Conservation (phyloP, 2,329 filamentous ascomycete species). For the Ascochyta rabiei region DNA sequence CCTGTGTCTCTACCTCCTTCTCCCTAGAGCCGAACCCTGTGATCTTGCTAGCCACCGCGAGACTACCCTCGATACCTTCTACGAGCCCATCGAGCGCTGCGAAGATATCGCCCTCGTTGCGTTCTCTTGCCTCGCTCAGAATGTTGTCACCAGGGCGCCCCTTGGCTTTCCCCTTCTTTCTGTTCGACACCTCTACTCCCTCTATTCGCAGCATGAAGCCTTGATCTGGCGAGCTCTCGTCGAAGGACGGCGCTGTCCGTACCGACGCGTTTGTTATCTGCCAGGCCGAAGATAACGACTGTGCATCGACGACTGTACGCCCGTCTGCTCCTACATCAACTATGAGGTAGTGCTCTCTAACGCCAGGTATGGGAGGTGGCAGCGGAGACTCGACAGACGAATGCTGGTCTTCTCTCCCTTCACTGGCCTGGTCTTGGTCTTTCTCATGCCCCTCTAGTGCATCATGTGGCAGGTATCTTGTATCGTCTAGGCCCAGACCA, state of each 20-base stretch:
- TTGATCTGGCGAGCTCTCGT: slow-evolving; percentile 52
- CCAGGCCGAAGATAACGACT: slow-evolving; percentile 78
- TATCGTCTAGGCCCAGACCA: slow-evolving; percentile 56
- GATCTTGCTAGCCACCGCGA: slow-evolving; percentile 46
- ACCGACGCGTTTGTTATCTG: slow-evolving; percentile 64
- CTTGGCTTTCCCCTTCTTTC: slow-evolving; percentile 41
- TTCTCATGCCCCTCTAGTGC: slow-evolving; percentile 28
- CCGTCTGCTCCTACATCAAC: slow-evolving; percentile 58
- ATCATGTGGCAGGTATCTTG: slow-evolving; percentile 45
- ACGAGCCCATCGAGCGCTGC: slow-evolving; percentile 46
- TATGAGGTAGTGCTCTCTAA: slow-evolving; percentile 62
- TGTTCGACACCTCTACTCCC: slow-evolving; percentile 52
- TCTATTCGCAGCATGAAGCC: slow-evolving; percentile 68
- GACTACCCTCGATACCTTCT: slow-evolving; percentile 42
- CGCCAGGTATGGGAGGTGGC: slow-evolving; percentile 54
- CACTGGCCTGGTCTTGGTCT: slow-evolving; percentile 21
- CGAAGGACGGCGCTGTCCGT: slow-evolving; percentile 67
- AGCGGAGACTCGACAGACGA: slow-evolving; percentile 48
- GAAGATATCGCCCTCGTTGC: slow-evolving; percentile 43
- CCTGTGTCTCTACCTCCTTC: background rate
- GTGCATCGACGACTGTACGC: slow-evolving; percentile 67
- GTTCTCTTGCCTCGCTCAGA: slow-evolving; percentile 39
- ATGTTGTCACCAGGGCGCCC: slow-evolving; percentile 35
- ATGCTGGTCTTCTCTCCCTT: slow-evolving; percentile 34
- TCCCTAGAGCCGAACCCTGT: slow-evolving; percentile 18